These are phyloP conservation scores for apple (Malus domestica) DNA, from an alignment of 306 rosid genomes.

Conservation along the genomic window DNA sequence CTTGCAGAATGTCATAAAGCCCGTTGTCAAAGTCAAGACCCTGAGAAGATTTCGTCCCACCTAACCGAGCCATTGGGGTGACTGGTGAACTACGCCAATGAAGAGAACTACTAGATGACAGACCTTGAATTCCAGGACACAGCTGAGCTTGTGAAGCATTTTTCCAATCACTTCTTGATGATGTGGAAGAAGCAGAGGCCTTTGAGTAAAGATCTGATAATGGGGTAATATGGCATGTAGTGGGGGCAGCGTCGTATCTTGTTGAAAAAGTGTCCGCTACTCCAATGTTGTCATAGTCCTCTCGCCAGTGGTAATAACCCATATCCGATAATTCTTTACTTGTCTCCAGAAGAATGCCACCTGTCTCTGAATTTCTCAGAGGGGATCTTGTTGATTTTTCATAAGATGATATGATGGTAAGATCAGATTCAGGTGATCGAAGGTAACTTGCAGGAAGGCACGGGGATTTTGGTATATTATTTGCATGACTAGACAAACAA, in stretches of 20 bases:
- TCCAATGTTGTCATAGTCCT: constrained; percentile 12
- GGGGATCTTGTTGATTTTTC: constrained; percentile 16
- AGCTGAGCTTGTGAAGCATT: constrained; percentile 11
- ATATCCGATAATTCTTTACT: constrained; percentile 16
- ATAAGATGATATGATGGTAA: constrained; percentile 17
- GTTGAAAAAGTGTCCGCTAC: constrained; percentile 20
- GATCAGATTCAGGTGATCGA: constrained; percentile 28
- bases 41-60: constrained; percentile 18
- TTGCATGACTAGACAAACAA: constrained; percentile 33
- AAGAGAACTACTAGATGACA: constrained; percentile 27
- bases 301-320: constrained; percentile 21
- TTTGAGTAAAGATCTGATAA: constrained; percentile 11
- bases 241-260: constrained; percentile 7
- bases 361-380: constrained; percentile 9
- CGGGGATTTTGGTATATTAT: constrained; percentile 28
- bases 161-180: constrained; percentile 20
- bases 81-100: constrained; percentile 39
- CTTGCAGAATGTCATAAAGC: constrained; percentile 36
- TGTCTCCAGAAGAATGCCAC: constrained; percentile 15
- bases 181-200: constrained; percentile 16
- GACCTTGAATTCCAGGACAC: constrained; percentile 17
- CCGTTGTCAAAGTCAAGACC: constrained; percentile 17
- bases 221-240: constrained; percentile 12
- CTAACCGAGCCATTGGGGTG: constrained; percentile 33
- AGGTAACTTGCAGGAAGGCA: constrained; percentile 26